Base-by-base conservation (phyloP, 805 yeast genomes). In the Myxozyma melibiosi region DNA sequence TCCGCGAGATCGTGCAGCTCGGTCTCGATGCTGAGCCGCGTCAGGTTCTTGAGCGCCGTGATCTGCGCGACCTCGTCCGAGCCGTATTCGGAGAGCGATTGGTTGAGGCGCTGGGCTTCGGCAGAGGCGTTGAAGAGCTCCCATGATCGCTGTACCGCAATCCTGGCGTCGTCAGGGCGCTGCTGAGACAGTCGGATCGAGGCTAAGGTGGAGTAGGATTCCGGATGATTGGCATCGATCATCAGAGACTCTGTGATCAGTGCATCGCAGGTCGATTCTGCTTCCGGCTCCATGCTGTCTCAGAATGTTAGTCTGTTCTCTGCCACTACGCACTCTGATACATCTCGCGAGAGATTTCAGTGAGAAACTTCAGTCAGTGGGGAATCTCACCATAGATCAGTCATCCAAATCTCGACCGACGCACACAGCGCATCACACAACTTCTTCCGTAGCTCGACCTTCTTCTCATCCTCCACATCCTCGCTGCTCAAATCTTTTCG, bases 181-280 rank as follows among this genome's bases (percentile, higher is more conserved):
- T 85, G 90, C 71, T 94, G 98, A 6, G 96, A 88, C 45, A 92
- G 90, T 58, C 96, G 80, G 58, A 94, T 88, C 41, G 96, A 89
- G 3, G 96, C 90, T 61, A 90, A 75, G 31, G 88, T 76, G 1
- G 90, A 80, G 84, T 89, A 88, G 1, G 89, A 81, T 70, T 91
- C 97, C 1, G 96, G 87, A 56, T 87, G 84, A 31, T 71, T 65
- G 2, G 69, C 67, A 22, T 76, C 75, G 33, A 88, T 71, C 51
- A 80, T 73, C 67, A 89, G 72, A 1, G 95, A 83, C 64, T 80
- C 81, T 9, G 80, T 72, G 53, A 91, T 85, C 63, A 88, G 76
- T 53, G 77, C 77, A 65, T 90, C 87, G 73, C 98, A 94, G 70
- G 83, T 79, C 7, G 70, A 22, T 72, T 94, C 98, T 1, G 98